phyloP scores from a whole-genome alignment of 495 filamentous ascomycete species.

The Penicillium coffeae region DNA sequence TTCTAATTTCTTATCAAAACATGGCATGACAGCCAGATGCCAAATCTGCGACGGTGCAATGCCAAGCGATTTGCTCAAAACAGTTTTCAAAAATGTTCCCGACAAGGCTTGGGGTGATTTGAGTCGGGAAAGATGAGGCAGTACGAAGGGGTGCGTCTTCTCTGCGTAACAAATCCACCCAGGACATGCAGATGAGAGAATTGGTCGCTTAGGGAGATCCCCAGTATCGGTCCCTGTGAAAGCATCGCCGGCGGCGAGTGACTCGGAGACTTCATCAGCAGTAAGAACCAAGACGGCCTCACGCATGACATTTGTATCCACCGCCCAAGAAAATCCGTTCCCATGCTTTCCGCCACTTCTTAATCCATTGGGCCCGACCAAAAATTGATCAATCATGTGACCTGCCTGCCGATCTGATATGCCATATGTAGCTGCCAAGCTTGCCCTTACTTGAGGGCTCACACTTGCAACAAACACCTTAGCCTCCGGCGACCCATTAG shows the following conservation, averaged over 20 bases:
- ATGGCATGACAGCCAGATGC: constrained; percentile 94
- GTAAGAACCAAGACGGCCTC: constrained; percentile 74
- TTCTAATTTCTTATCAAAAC: constrained; percentile 98
- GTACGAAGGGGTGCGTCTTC: constrained; percentile 88
- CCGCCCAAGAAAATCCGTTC: constrained; percentile 78
- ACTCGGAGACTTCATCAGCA: constrained; percentile 69
- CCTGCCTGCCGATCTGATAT: constrained; percentile 70
- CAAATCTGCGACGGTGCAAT: constrained; percentile 79
- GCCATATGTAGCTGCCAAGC: constrained; percentile 74
- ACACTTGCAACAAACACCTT: constrained; percentile 87
- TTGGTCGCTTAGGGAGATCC: constrained; percentile 57
- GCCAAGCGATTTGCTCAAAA: constrained; percentile 64
- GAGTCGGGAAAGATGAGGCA: constrained; percentile 84
- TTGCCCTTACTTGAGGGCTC: constrained; percentile 84
- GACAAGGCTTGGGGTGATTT: constrained; percentile 93
- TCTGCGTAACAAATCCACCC: constrained; percentile 99
- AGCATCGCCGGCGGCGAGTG: constrained; percentile 22
- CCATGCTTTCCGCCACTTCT: constrained; percentile 62
- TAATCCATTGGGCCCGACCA: constrained; percentile 67
- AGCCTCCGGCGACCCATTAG: constrained; percentile 41
- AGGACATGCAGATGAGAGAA: constrained; percentile 87
- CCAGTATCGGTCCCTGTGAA: constrained; percentile 3
- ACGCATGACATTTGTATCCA: constrained; percentile 78
- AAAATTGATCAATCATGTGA: constrained; percentile 76
- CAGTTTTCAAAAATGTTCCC: constrained; percentile 84